Percentiles rank a stretch among this genome's conserved stretches.
Conservation (phyloP, 306 rosid genomes). For the Cicer chorassanicum region DNA sequence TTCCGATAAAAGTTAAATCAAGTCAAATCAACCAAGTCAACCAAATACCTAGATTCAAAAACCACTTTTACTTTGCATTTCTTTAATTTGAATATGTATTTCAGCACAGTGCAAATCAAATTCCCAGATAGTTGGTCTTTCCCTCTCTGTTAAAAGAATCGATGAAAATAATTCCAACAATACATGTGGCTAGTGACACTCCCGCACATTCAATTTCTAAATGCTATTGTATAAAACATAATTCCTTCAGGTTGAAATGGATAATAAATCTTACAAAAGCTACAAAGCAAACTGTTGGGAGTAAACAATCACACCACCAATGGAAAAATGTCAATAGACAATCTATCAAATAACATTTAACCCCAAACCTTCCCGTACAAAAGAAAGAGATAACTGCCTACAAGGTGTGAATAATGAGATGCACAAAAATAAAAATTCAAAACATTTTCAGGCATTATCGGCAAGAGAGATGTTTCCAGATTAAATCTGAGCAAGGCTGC, state of each 20-base stretch:
- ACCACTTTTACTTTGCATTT: not conserved
- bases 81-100: conserved; percentile 20
- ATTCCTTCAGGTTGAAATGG: conserved; percentile 5
- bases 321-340: conserved; percentile 4
- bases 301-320: conserved; percentile 20
- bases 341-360: conserved; percentile 28
- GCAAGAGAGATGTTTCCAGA: conserved; percentile 26
- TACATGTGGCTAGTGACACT: not conserved
- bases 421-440: conserved; percentile 13
- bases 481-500: conserved; percentile 22
- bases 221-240: conserved; percentile 16
- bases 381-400: conserved; percentile 9
- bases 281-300: conserved; percentile 15
- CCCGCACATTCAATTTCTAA: conserved; percentile 21
- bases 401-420: not conserved
- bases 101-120: conserved; percentile 18
- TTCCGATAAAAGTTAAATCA: not conserved
- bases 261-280: conserved; percentile 13
- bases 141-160: not conserved
- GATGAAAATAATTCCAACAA: conserved; percentile 1
- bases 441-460: not conserved
- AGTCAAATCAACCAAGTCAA: conserved; percentile 1
- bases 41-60: conserved; percentile 13
- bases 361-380: conserved; percentile 4
- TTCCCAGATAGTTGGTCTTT: conserved; percentile 28